phyloP scores from a whole-genome alignment of 345 rosid genomes.

The Pseudoturritis turrita region DNA sequence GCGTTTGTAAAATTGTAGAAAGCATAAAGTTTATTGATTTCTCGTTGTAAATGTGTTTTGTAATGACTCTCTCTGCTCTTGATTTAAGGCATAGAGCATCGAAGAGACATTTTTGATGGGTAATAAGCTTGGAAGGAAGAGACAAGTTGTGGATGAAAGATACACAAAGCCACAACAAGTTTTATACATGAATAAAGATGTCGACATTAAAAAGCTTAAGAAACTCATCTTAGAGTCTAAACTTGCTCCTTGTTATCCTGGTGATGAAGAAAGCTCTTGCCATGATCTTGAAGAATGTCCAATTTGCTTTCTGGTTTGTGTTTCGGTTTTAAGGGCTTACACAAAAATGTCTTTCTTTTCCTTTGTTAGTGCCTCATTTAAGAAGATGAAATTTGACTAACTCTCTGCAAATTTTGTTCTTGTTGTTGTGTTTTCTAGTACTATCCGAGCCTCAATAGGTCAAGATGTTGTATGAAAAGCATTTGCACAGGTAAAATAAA shows the following conservation, averaged over 20 bases:
- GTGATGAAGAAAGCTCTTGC: constrained; percentile 55
- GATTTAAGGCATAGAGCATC: not conserved
- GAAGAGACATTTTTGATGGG: constrained; percentile 48
- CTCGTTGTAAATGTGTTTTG: not conserved
- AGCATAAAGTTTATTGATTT: not conserved
- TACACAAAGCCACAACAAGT: constrained; percentile 72
- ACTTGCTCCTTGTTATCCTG: constrained; percentile 95
- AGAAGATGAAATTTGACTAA: not conserved
- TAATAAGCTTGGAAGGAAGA: constrained; percentile 78
- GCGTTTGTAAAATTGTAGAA: not conserved
- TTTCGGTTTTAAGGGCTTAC: not conserved
- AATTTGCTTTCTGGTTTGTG: constrained; percentile 84
- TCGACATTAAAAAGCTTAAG: constrained; percentile 78
- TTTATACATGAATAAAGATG: constrained; percentile 68
- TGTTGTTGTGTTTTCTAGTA: constrained; percentile 39
- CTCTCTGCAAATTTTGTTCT: not conserved
- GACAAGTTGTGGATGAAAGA: constrained; percentile 77
- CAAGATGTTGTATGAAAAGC: constrained; percentile 87
- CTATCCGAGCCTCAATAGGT: constrained; percentile 90
- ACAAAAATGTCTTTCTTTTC: not conserved
- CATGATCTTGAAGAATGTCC: constrained; percentile 89
- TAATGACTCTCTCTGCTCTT: not conserved
- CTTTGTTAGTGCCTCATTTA: not conserved
- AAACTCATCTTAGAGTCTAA: constrained; percentile 94
- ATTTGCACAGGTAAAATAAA: constrained; percentile 82